These are phyloP conservation scores for Aspergillus piperis DNA, from an alignment of 2,329 filamentous ascomycete species.

Conservation along the genomic window DNA sequence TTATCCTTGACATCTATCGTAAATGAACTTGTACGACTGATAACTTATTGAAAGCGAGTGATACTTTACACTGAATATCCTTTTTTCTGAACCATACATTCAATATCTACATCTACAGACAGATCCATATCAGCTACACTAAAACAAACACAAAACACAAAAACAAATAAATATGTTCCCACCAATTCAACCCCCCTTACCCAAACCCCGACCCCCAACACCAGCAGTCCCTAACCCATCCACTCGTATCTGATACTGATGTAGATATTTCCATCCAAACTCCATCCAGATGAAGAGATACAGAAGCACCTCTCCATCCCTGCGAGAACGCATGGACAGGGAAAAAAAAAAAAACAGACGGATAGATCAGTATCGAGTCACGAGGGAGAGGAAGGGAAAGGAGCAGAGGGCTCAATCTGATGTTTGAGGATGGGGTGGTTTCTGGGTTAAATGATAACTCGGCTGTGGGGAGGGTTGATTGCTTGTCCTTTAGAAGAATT, in stretches of 20 bases:
- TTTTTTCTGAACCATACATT: no score
- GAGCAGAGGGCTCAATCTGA: background rate
- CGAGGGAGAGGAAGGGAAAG: background rate
- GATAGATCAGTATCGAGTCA: background rate
- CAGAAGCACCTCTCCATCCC: background rate
- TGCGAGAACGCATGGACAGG: background rate
- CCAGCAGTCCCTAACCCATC: background rate
- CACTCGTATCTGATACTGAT: background rate
- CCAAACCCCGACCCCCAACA: background rate
- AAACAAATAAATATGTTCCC: background rate
- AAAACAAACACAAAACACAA: no score
- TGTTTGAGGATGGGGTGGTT: background rate
- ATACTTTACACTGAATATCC: no score
- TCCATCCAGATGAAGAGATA: background rate
- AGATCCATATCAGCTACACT: no score
- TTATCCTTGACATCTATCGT: no score
- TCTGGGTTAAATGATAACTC: background rate
- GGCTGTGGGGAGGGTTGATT: background rate
- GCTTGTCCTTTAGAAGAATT: background rate
- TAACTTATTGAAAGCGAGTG: no score
- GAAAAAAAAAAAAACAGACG: background rate
- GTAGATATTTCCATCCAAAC: background rate
- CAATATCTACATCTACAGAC: no score
- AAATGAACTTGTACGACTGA: no score
- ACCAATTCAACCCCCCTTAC: background rate